These are phyloP conservation scores for Acer saccharum DNA, from an alignment of 345 rosid species.

Conservation along the genomic window DNA sequence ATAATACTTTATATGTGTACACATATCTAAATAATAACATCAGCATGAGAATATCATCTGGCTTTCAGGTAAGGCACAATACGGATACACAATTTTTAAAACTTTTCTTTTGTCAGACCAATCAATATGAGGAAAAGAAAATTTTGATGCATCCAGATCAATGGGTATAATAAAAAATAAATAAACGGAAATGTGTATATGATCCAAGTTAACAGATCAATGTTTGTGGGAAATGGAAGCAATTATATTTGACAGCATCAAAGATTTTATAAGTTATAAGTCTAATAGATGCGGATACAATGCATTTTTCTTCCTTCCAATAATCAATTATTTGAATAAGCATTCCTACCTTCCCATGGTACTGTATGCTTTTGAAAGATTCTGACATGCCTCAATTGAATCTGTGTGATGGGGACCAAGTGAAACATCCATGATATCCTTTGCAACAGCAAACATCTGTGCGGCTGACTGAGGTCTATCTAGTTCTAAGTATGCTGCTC, in stretches of 20 bases:
- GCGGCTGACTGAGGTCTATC: slow-evolving; percentile 95
- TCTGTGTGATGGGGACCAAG: slow-evolving; percentile 94
- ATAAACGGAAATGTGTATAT: background rate
- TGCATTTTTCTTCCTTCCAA: background rate
- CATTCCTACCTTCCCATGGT: slow-evolving; percentile 75
- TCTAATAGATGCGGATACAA: slow-evolving; percentile 4
- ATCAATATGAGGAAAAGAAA: background rate
- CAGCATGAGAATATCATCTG: background rate
- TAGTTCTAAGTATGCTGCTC: slow-evolving; percentile 90
- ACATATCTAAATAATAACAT: background rate
- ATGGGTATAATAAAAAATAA: background rate
- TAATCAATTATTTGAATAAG: slow-evolving; percentile 13
- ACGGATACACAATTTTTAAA: background rate
- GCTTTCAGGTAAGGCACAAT: background rate
- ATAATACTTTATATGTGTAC: background rate
- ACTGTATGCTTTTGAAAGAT: slow-evolving; percentile 85
- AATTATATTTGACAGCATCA: slow-evolving; percentile 1
- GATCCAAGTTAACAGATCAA: background rate
- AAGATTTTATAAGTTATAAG: background rate
- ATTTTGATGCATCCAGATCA: slow-evolving; percentile 2
- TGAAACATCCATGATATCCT: slow-evolving; percentile 90
- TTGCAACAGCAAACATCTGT: slow-evolving; percentile 91
- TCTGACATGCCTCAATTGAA: slow-evolving; percentile 89
- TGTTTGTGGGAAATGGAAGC: background rate
- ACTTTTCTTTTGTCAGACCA: background rate